Evolutionary conservation across 2,329 filamentous ascomycete genomes (phyloP), one percentile per base, ranked within the genome.

Genomic region (Pseudomassariella vexata): DNA sequence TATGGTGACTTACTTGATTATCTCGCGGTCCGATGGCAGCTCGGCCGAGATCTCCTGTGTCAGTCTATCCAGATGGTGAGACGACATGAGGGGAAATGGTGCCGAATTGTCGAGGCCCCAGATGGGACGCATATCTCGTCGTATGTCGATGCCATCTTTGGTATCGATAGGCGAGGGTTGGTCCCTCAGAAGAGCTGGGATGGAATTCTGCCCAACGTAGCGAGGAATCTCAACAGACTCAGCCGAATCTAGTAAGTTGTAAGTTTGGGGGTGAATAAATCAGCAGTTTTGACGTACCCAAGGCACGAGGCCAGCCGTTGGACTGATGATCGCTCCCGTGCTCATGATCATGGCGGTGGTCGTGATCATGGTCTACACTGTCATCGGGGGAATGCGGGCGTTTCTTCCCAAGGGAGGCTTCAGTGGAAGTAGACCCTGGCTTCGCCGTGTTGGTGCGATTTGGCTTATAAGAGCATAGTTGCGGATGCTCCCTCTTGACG

Each of bases 141-240:
- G 70, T 32, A 81, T 78, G 42, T 74, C 73, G 47, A 69, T 63
- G 28, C 63, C 66, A 32, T 71, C 64, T 35, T 64, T 65, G 36
- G 68, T 66, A 34, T 71, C 66, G 40, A 62, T 68, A 23, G 68
- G 58, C 3, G 70, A 68, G 3, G 71, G 68, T 48, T 79, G 76
- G 47, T 81, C 76, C 37, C 75, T 66, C 23, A 82, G 59, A 21
- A 82, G 57, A n/a, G 75, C 77, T 6, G 77, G 76, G 34, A 81
- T 82, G 49, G 76, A 80, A 53, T 82, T 82, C 48, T 81, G 74
- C 18, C 77, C 77, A 20, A 82, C 65, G 52, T 80, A 82, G 24
- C 77, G 66, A 28, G 76, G 70, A 29, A 66, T 62, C 36, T 74
- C 70, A 32, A 64, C 60, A 31, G 61, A 53, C 32, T 80, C 75